phyloP scores from a whole-genome alignment of 1,284 basidiomycete genomes.

The Heterobasidion annosum region DNA sequence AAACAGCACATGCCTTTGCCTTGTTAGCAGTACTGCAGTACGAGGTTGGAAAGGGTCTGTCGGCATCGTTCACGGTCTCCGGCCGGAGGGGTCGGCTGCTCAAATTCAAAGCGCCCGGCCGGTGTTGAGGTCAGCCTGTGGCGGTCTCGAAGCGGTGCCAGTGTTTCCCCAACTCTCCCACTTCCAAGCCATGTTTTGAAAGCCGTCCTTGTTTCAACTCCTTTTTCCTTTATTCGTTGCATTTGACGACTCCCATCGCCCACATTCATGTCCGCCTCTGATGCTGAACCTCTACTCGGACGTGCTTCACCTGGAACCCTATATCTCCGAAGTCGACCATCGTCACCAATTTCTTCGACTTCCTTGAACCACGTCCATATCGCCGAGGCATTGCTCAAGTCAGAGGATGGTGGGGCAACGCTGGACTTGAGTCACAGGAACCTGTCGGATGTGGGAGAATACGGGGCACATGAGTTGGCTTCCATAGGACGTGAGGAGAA shows the following conservation, averaged over 20 bases:
- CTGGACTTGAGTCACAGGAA: constrained; percentile 75
- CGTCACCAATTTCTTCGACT: constrained; percentile 12
- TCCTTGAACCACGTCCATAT: constrained; percentile 40
- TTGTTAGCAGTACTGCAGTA: too few species aligned
- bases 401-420: constrained; percentile 72
- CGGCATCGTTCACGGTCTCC: too few species aligned
- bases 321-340: constrained; percentile 8
- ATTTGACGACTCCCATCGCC: background rate
- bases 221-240: background rate
- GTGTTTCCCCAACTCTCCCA: background rate
- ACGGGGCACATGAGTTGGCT: constrained; percentile 68
- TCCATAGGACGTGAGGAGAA: constrained; percentile 43
- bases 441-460: constrained; percentile 66
- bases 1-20: too few species aligned
- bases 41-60: too few species aligned
- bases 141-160: background rate
- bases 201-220: background rate
- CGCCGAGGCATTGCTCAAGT: constrained; percentile 55
- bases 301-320: constrained; percentile 5
- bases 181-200: background rate
- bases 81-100: too few species aligned
- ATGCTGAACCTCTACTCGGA: constrained; percentile 2
- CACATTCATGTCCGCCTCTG: constrained; percentile 3
- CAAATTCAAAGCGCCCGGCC: background rate
- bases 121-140: background rate